These are phyloP conservation scores for Malbranchea cinnamomea DNA, from an alignment of 2,329 filamentous ascomycete species.

Conservation along the genomic window DNA sequence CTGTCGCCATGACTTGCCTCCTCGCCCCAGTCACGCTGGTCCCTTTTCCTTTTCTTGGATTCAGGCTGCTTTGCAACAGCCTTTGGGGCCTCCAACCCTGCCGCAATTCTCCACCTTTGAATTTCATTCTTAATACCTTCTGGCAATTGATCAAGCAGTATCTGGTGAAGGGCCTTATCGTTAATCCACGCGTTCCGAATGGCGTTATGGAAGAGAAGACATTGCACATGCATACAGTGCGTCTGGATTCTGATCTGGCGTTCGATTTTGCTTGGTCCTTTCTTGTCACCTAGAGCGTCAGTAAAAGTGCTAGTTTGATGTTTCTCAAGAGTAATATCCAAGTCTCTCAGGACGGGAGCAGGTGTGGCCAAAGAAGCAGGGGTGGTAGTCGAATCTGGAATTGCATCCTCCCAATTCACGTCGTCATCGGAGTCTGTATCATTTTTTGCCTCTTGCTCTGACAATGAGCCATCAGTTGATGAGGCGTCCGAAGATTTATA, in stretches of 20 bases:
- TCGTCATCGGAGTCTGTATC: conserved; percentile 50
- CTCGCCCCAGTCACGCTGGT: conserved; percentile 57
- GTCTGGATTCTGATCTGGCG: conserved; percentile 61
- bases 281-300: conserved; percentile 53
- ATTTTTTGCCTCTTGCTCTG: conserved; percentile 36
- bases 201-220: conserved; percentile 78
- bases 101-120: conserved; percentile 56
- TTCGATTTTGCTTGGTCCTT: conserved; percentile 74
- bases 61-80: conserved; percentile 23
- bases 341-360: conserved; percentile 44
- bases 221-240: conserved; percentile 79
- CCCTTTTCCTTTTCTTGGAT: conserved; percentile 20
- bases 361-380: conserved; percentile 23
- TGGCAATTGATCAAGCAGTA: conserved; percentile 59
- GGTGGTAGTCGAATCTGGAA: conserved; percentile 23
- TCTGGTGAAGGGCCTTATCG: conserved; percentile 59
- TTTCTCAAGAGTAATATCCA: conserved; percentile 54
- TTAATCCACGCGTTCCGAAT: conserved; percentile 73
- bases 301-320: conserved; percentile 41
- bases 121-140: conserved; percentile 55
- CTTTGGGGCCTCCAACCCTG: conserved; percentile 40
- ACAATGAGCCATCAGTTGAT: conserved; percentile 21
- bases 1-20: conserved; percentile 55
- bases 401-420: conserved; percentile 45
- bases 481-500: conserved; percentile 21